A percentile compares a stretch with the other conserved stretches of the same genome.
Conservation (phyloP, 2,329 filamentous ascomycete species). For the Raffaelea ambrosiae region DNA sequence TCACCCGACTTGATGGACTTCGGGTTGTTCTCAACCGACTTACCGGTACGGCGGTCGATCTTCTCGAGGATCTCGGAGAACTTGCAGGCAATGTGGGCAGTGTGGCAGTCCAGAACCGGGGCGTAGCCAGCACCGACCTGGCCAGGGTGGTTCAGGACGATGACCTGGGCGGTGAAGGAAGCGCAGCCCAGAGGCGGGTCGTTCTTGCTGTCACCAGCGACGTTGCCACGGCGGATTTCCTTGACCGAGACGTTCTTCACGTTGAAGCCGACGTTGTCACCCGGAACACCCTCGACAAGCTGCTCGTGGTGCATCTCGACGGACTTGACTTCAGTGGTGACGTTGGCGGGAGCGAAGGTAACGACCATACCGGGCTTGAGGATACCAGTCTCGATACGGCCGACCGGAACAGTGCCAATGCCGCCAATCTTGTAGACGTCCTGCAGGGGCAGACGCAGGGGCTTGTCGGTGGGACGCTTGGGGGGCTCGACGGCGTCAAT, state of each 20-base stretch:
- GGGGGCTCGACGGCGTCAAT: conserved; percentile 94
- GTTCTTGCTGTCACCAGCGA: conserved; percentile 99
- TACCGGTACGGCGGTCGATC: conserved; percentile 99
- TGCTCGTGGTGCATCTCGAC: conserved; percentile 99
- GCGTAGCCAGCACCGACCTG: conserved; percentile 99
- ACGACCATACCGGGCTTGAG: conserved; percentile 91
- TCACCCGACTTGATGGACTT: conserved; percentile 99
- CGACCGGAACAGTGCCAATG: conserved; percentile 99
- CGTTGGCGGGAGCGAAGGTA: conserved; percentile 95
- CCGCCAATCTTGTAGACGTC: conserved; percentile 99
- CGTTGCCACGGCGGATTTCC: conserved; percentile 99
- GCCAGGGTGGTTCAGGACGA: conserved; percentile 99
- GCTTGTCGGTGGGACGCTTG: conserved; percentile 94
- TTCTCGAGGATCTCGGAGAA: conserved; percentile 99
- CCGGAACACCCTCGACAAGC: conserved; percentile 86
- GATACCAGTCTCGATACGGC: conserved; percentile 99
- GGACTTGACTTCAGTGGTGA: conserved; percentile 99
- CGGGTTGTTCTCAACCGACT: conserved; percentile 82
- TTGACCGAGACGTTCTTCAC: conserved; percentile 99
- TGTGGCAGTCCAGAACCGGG: conserved; percentile 99
- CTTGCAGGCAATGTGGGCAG: conserved; percentile 99
- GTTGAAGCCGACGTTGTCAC: conserved; percentile 99
- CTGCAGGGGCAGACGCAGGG: conserved; percentile 98
- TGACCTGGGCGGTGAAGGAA: conserved; percentile 99
- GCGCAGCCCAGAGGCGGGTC: conserved; percentile 84